These are phyloP conservation scores for Fraxinus paxiana DNA, from an alignment of 305 asterid species.

Conservation along the genomic window DNA sequence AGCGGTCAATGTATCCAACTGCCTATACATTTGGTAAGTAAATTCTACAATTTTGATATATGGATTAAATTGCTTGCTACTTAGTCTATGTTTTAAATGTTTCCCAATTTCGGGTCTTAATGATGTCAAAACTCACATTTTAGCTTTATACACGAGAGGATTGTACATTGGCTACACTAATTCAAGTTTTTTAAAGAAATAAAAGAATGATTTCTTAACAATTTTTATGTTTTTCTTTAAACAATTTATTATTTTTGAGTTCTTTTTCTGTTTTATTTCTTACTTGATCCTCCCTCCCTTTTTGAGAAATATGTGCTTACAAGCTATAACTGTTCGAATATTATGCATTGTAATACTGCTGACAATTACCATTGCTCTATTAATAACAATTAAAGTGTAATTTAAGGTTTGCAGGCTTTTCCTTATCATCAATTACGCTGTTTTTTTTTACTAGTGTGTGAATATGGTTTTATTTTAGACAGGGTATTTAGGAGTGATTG, in stretches of 20 bases:
- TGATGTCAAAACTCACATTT: not conserved
- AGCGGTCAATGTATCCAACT: conserved; percentile 81
- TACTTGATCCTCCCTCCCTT: not conserved
- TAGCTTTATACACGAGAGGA: conserved; percentile 13
- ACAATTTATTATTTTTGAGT: not conserved
- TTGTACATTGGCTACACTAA: conserved; percentile 3
- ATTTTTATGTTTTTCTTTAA: not conserved
- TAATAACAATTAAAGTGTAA: not conserved
- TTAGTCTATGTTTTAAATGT: not conserved
- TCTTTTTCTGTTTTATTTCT: not conserved
- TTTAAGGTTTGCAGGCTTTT: not conserved
- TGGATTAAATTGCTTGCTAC: not conserved
- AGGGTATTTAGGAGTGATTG: conserved; percentile 69
- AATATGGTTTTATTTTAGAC: conserved; percentile 41
- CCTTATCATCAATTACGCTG: not conserved
- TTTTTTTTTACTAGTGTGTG: not conserved
- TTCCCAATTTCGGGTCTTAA: not conserved
- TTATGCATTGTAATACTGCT: conserved; percentile 7
- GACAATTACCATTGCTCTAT: conserved; percentile 3
- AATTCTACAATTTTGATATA: not conserved
- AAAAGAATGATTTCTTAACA: not conserved
- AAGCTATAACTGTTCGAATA: not conserved
- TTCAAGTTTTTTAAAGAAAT: conserved; percentile 1
- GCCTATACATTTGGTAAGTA: conserved; percentile 81
- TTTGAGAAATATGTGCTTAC: not conserved